Percentiles rank a stretch among this genome's conserved stretches.
Conservation (phyloP, 768 basidiomycete species). For the Mrakia gelida region DNA sequence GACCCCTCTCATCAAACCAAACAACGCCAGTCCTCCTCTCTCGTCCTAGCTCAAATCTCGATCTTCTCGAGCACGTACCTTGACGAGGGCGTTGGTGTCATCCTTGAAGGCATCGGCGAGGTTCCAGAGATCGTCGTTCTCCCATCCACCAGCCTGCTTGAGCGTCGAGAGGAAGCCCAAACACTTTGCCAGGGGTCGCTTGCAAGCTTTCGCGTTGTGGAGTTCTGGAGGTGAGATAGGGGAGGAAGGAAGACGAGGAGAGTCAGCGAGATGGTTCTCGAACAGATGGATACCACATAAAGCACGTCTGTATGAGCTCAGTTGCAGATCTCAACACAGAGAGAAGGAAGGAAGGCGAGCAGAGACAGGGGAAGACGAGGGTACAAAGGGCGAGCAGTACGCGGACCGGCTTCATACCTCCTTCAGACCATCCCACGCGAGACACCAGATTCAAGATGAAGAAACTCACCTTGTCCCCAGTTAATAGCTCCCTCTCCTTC, state of each 20-base stretch:
- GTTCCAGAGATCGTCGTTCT: constrained; percentile 73
- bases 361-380: neutral
- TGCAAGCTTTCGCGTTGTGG: constrained; percentile 73
- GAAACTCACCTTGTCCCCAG: constrained; percentile 36
- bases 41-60: neutral
- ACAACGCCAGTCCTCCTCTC: neutral
- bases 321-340: constrained; percentile 6
- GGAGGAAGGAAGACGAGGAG: constrained; percentile 38
- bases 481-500: constrained; percentile 25
- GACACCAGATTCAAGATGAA: neutral
- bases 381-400: neutral
- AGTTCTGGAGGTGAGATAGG: constrained; percentile 67
- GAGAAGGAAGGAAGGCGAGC: constrained; percentile 28
- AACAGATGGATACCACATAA: neutral
- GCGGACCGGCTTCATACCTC: neutral
- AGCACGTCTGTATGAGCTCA: neutral
- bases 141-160: constrained; percentile 57
- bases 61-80: constrained; percentile 41
- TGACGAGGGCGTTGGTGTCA: constrained; percentile 90
- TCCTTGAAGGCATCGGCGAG: constrained; percentile 83
- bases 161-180: constrained; percentile 84
- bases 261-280: neutral
- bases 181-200: constrained; percentile 61
- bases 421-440: neutral
- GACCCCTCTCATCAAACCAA: neutral